phyloP scores from a whole-genome alignment of 176 grass and related monocot genomes.

The Rhipidocladum racemiflorum region DNA sequence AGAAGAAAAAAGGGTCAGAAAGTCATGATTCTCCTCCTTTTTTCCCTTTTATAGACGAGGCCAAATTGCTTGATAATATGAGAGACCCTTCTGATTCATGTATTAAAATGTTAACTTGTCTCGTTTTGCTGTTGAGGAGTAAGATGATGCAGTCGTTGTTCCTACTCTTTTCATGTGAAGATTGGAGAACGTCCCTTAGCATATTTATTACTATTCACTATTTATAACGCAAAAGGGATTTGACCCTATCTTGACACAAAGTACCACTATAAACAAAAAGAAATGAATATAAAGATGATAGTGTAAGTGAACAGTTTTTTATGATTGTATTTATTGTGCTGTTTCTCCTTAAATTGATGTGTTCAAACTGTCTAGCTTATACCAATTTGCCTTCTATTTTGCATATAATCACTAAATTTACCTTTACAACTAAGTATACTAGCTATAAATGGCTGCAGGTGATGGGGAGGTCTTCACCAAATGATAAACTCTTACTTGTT shows the following conservation, averaged over 20 bases:
- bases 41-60: background rate
- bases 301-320: background rate
- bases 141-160: background rate
- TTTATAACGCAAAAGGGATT: background rate
- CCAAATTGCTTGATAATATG: background rate
- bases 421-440: background rate
- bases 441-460: constrained; percentile 53
- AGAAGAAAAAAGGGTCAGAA: background rate
- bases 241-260: background rate
- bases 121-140: background rate
- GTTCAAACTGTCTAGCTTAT: background rate
- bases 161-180: background rate
- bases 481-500: constrained; percentile 88
- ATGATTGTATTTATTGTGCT: background rate
- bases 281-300: background rate
- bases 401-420: background rate
- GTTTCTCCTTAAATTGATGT: background rate
- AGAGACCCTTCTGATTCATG: background rate
- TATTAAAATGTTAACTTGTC: background rate
- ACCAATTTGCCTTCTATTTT: background rate
- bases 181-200: background rate
- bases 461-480: constrained; percentile 95
- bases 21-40: background rate
- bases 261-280: background rate
- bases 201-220: background rate